A percentile compares a stretch with the other conserved stretches of the same genome.
Conservation (phyloP, 2,329 filamentous ascomycete genomes). For the Colletotrichum kahawae region DNA sequence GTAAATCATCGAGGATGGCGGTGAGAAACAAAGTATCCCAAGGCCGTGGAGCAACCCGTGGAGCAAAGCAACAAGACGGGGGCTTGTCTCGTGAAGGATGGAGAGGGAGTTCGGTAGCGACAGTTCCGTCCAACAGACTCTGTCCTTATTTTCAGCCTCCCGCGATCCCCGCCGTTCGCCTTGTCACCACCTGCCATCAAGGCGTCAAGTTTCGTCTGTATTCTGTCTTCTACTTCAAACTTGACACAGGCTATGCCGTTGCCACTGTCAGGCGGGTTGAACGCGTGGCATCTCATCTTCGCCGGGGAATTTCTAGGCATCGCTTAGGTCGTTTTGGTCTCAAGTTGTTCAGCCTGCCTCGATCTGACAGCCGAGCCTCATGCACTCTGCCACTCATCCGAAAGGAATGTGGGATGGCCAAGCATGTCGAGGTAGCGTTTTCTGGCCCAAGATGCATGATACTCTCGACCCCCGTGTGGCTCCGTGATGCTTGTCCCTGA, state of each 20-base stretch:
- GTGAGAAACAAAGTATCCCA: not conserved
- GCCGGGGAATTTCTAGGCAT: not conserved
- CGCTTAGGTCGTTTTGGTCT: constrained; percentile 6
- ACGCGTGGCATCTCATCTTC: constrained; percentile 12
- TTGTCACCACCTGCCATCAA: constrained; percentile 12
- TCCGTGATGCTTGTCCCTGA: not conserved
- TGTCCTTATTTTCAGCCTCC: not conserved
- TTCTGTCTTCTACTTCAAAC: not conserved
- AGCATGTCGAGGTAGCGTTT: not conserved
- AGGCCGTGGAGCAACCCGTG: not conserved
- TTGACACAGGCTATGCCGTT: not conserved
- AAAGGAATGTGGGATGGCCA: not conserved
- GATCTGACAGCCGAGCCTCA: constrained; percentile 16
- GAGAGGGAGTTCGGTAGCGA: not conserved
- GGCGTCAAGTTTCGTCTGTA: constrained; percentile 19
- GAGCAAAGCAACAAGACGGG: not conserved
- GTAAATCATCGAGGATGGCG: not conserved
- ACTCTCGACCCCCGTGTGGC: not conserved
- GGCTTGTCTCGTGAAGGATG: not conserved
- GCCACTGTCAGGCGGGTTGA: not conserved
- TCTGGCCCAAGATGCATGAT: not conserved
- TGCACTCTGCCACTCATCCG: not conserved
- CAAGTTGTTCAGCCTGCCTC: constrained; percentile 3
- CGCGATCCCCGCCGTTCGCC: not conserved
- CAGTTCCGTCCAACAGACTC: not conserved